phyloP scores from a whole-genome alignment of 2,329 filamentous ascomycete genomes.

The Grosmannia clavigera region DNA sequence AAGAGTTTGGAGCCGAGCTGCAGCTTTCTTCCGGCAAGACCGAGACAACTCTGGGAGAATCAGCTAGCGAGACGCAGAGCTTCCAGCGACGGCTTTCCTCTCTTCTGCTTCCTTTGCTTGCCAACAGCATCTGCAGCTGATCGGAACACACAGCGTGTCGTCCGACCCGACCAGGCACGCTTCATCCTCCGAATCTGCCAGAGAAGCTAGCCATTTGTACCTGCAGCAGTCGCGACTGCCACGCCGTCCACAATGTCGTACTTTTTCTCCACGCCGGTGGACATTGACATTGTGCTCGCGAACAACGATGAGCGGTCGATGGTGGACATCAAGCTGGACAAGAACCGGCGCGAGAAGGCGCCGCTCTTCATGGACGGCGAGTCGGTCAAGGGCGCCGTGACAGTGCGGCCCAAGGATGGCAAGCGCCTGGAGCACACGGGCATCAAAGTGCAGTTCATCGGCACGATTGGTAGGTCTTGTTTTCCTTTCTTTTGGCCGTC shows the following conservation, averaged over 20 bases:
- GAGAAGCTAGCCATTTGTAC: background rate
- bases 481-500: background rate
- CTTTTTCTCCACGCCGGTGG: constrained; percentile 95
- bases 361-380: constrained; percentile 97
- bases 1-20: background rate
- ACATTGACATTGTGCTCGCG: constrained; percentile 97
- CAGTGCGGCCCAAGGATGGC: constrained; percentile 91
- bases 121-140: background rate
- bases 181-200: background rate
- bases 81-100: background rate
- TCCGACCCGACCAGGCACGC: background rate
- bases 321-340: constrained; percentile 96
- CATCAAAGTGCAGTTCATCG: constrained; percentile 99
- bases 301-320: constrained; percentile 88
- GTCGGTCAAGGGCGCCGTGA: constrained; percentile 93
- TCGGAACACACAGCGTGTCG: background rate
- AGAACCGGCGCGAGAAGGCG: constrained; percentile 92
- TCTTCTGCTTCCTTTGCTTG: background rate
- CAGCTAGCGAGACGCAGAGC: background rate
- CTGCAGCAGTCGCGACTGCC: background rate
- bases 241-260: constrained; percentile 62
- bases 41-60: background rate
- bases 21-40: background rate
- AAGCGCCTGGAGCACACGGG: constrained; percentile 96
- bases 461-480: constrained; percentile 66